A percentile compares a stretch with the other conserved stretches of the same genome.
These are phyloP conservation scores for Blastomyces percursus DNA, from an alignment of 2,329 filamentous ascomycete genomes.

Conservation along the genomic window DNA sequence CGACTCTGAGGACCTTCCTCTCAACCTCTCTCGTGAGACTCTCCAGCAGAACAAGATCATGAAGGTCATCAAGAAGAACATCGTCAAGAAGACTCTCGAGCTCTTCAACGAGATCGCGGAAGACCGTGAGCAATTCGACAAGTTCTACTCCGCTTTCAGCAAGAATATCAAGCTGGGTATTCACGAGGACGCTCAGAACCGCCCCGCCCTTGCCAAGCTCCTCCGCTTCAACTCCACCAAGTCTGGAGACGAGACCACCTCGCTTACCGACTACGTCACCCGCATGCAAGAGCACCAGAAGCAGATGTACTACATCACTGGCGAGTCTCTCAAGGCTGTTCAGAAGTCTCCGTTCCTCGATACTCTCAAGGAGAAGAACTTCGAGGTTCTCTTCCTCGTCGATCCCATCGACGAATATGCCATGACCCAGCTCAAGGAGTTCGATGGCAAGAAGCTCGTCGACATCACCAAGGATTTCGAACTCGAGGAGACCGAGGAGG, in stretches of 20 bases:
- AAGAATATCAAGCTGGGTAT: slow-evolving; percentile 99
- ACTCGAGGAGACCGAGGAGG: slow-evolving; percentile 98
- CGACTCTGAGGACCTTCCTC: slow-evolving; percentile 97
- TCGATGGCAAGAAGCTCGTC: slow-evolving; percentile 99
- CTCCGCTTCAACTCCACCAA: slow-evolving; percentile 99
- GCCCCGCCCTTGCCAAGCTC: slow-evolving; percentile 83
- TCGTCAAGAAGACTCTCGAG: slow-evolving; percentile 99
- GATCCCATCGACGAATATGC: slow-evolving; percentile 99
- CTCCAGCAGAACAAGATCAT: slow-evolving; percentile 99
- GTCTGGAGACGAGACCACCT: slow-evolving; percentile 91
- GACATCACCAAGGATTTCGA: slow-evolving; percentile 99
- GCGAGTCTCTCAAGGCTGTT: slow-evolving; percentile 98
- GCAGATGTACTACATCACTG: slow-evolving; percentile 99
- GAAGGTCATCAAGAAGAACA: slow-evolving; percentile 99
- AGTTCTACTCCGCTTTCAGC: slow-evolving; percentile 99
- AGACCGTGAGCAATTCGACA: slow-evolving; percentile 99
- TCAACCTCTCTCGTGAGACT: slow-evolving; percentile 99
- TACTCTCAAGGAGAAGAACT: slow-evolving; percentile 96
- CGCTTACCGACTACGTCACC: slow-evolving; percentile 92
- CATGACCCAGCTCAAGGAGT: slow-evolving; percentile 99
- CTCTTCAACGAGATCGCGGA: slow-evolving; percentile 98
- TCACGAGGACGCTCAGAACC: slow-evolving; percentile 99
- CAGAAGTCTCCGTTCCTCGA: slow-evolving; percentile 98
- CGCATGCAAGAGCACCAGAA: slow-evolving; percentile 99
- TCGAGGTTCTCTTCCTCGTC: slow-evolving; percentile 98